phyloP scores from a whole-genome alignment of 352 stramenopile genomes.

The Phytophthora capsici region DNA sequence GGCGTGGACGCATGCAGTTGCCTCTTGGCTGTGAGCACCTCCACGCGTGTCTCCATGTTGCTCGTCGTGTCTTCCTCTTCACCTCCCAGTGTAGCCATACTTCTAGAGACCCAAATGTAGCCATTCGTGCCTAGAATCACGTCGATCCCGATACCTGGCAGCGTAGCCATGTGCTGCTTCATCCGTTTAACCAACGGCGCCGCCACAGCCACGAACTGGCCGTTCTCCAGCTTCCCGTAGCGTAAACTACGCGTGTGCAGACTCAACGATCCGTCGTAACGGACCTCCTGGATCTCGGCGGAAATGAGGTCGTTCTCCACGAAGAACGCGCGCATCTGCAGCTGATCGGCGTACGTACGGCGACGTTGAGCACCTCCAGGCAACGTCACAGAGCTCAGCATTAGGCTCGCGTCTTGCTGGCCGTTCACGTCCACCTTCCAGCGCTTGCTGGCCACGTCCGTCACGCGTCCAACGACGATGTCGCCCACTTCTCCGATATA shows the following conservation, averaged over 20 bases:
- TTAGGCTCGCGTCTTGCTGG: constrained; percentile 85
- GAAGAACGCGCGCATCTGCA: constrained; percentile 97
- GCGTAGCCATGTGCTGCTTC: constrained; percentile 95
- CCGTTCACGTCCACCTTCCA: constrained; percentile 96
- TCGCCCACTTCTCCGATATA: constrained; percentile 97
- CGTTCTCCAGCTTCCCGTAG: constrained; percentile 97
- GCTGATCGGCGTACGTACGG: constrained; percentile 96
- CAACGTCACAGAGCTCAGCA: constrained; percentile 95
- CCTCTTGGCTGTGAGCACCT: constrained; percentile 92
- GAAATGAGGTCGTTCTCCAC: constrained; percentile 97
- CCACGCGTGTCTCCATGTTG: constrained; percentile 86
- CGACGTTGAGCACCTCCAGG: constrained; percentile 95
- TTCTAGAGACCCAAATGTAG: constrained; percentile 95
- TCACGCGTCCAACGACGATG: constrained; percentile 96
- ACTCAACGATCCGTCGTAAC: constrained; percentile 92
- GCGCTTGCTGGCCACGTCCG: constrained; percentile 92
- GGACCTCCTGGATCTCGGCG: constrained; percentile 88
- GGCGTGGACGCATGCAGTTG: constrained; percentile 85
- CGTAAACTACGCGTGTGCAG: constrained; percentile 95
- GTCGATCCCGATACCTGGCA: constrained; percentile 82
- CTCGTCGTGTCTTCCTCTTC: constrained; percentile 53
- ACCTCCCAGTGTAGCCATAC: constrained; percentile 62
- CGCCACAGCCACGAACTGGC: constrained; percentile 91
- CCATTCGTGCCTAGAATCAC: constrained; percentile 96
- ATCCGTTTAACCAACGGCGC: constrained; percentile 92